These are phyloP conservation scores for Ceratocystis destructans DNA, from an alignment of 2,329 filamentous ascomycete species.

Conservation along the genomic window DNA sequence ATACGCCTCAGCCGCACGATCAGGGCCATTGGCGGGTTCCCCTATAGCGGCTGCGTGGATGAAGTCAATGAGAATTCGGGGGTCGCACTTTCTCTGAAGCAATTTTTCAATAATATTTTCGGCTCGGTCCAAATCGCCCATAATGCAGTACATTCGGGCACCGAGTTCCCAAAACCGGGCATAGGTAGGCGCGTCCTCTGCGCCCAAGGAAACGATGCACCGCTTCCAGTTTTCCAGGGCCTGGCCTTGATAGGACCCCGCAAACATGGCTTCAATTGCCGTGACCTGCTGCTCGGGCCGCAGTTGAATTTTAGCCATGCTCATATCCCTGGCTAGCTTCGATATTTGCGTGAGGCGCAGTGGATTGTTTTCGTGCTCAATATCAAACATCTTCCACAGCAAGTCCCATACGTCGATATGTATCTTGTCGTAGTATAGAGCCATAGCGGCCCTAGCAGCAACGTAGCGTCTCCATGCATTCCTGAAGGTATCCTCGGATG, in stretches of 20 bases:
- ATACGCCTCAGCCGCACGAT: conserved; percentile 55
- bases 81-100: conserved; percentile 35
- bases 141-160: conserved; percentile 47
- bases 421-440: conserved; percentile 39
- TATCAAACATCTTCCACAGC: conserved; percentile 50
- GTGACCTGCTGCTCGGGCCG: conserved; percentile 46
- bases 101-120: conserved; percentile 42
- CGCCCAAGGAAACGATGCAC: conserved; percentile 39
- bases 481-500: conserved; percentile 27
- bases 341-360: conserved; percentile 48
- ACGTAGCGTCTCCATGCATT: conserved; percentile 39
- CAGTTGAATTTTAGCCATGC: conserved; percentile 41
- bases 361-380: conserved; percentile 36
- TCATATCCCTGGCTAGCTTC: conserved; percentile 52
- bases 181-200: conserved; percentile 31
- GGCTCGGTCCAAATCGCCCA: conserved; percentile 46
- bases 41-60: conserved; percentile 44
- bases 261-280: conserved; percentile 54
- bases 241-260: conserved; percentile 44
- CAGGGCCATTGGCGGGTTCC: conserved; percentile 28
- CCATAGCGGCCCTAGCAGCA: conserved; percentile 32
- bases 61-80: conserved; percentile 51
- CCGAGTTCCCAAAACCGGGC: conserved; percentile 51
- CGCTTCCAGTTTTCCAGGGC: conserved; percentile 53
- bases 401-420: conserved; percentile 47